Conservation (phyloP, 441 rosid species). For the Euphorbia corollata region DNA sequence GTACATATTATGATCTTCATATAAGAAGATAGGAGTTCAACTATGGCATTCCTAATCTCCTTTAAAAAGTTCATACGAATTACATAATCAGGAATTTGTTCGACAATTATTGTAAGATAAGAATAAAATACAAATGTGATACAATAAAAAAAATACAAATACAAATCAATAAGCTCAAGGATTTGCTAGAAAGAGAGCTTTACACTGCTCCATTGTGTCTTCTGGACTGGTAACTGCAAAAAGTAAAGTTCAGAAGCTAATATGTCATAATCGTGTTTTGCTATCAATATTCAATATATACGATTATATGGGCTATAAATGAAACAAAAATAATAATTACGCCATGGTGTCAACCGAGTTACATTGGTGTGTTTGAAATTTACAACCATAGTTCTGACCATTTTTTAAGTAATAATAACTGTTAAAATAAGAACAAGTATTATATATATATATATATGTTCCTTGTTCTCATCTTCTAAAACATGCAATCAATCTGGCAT, state of each 20-base stretch:
- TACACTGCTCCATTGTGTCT: constrained; percentile 69
- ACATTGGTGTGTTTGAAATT: background rate
- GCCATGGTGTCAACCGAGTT: background rate
- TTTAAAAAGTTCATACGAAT: constrained; percentile 11
- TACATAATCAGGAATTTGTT: background rate
- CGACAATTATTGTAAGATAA: constrained; percentile 5
- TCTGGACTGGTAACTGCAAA: constrained; percentile 80
- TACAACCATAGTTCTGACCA: background rate
- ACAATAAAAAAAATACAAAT: background rate
- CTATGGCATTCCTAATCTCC: background rate
- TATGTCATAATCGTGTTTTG: background rate
- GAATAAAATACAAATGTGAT: constrained; percentile 2
- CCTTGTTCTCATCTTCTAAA: background rate
- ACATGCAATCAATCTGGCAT: background rate
- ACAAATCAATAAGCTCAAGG: constrained; percentile 16
- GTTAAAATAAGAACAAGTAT: background rate
- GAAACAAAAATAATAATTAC: background rate
- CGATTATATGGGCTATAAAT: background rate
- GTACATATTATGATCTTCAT: background rate
- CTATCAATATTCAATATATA: background rate
- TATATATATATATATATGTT: too few species aligned
- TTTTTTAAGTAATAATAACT: background rate
- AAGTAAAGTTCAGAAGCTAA: background rate
- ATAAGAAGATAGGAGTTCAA: background rate
- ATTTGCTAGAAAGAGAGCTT: constrained; percentile 50